Percentiles rank a stretch among this genome's conserved stretches.
Conservation (phyloP, 352 stramenopile species). For the Globisporangium irregulare region DNA sequence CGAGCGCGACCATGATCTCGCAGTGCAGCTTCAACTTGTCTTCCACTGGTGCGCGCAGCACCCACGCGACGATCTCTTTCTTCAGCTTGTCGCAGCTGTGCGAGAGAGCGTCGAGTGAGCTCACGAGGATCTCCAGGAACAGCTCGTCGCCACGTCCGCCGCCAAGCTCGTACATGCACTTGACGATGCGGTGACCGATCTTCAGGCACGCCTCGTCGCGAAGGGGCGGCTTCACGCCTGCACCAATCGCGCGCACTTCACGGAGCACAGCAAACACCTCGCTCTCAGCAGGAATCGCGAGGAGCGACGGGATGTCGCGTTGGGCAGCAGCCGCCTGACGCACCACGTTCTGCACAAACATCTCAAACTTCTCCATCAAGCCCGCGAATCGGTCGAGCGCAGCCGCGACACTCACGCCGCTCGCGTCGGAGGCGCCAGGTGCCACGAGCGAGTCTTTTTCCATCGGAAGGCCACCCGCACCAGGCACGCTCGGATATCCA, state of each 20-base stretch:
- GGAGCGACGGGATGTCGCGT: conserved; percentile 70
- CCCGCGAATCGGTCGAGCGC: conserved; percentile 81
- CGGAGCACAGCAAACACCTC: conserved; percentile 82
- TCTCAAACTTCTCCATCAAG: conserved; percentile 84
- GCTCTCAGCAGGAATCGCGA: conserved; percentile 70
- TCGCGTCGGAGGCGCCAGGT: conserved; percentile 23
- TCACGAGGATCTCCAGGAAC: conserved; percentile 94
- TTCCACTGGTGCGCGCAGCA: conserved; percentile 92
- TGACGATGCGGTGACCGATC: conserved; percentile 96
- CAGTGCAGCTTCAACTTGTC: conserved; percentile 95
- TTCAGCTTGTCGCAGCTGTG: conserved; percentile 91
- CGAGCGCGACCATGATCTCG: conserved; percentile 93
- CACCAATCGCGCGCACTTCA: conserved; percentile 71
- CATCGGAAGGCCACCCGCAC: conserved; percentile 22
- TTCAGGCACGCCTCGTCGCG: conserved; percentile 93
- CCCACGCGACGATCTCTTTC: conserved; percentile 93
- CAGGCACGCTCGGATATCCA: conserved; percentile 29
- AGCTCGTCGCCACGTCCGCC: conserved; percentile 88
- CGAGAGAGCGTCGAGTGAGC: conserved; percentile 92
- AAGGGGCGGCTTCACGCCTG: conserved; percentile 68
- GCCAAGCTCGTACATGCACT: conserved; percentile 95
- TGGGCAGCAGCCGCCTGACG: conserved; percentile 69
- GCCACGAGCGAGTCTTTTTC: conserved; percentile 35
- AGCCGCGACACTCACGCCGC: conserved; percentile 63
- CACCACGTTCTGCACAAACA: conserved; percentile 86